Conservation (phyloP, 192 early-diverging fungal genomes). For the Linnemannia zychae region DNA sequence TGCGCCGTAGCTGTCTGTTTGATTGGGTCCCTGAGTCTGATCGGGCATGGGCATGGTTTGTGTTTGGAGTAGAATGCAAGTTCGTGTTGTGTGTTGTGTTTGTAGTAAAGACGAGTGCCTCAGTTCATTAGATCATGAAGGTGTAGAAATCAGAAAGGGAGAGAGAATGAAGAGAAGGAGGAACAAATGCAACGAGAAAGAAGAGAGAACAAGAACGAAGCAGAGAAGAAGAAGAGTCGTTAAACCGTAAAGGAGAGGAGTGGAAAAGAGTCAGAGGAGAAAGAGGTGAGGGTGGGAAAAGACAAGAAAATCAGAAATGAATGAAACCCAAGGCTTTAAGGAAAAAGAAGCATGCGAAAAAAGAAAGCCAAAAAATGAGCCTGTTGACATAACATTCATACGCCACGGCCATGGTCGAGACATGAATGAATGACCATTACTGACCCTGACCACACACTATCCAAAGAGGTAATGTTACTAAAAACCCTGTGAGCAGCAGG, state of each 20-base stretch:
- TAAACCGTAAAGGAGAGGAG: background rate
- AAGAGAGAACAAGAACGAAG: too few relatives aligned
- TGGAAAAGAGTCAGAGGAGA: background rate
- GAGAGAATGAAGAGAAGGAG: background rate
- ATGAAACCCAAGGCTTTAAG: background rate
- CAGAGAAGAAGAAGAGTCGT: background rate
- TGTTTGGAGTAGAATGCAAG: background rate
- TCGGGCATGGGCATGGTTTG: constrained; percentile 8
- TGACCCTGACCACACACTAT: too few relatives aligned
- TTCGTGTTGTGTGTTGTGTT: background rate
- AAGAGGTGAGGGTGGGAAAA: background rate
- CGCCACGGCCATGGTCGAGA: too few relatives aligned
- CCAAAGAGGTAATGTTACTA: too few relatives aligned
- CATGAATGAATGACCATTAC: too few relatives aligned
- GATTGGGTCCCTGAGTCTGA: constrained; percentile 1
- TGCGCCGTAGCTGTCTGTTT: background rate
- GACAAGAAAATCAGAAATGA: background rate
- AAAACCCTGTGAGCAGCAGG: too few relatives aligned
- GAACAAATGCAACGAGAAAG: background rate
- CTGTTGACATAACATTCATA: too few relatives aligned
- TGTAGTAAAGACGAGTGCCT: background rate
- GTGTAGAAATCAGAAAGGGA: background rate
- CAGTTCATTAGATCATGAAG: constrained; percentile 3
- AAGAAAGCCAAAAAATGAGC: background rate
- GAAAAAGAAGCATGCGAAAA: background rate